Evolutionary conservation across 116 monocot species (phyloP), one percentile per base, ranked within the genome.

Genomic region (Posidonia oceanica): DNA sequence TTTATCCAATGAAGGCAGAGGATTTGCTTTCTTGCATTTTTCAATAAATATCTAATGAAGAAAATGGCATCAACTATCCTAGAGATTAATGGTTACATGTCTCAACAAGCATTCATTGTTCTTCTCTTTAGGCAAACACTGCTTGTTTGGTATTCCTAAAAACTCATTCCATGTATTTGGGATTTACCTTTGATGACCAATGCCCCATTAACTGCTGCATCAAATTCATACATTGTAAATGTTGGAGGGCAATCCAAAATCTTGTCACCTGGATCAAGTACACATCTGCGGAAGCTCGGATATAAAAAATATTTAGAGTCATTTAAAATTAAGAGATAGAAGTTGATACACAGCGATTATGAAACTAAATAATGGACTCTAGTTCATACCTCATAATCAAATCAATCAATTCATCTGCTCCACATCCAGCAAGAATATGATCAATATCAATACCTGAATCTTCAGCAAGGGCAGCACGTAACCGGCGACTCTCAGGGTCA

Each of bases 161-260:
- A 8, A 22, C 63, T 63, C 18, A 54, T 4, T 6, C 48, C 2
- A 14, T 15, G 36, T 14, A 29, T 52, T 23, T 54, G 5, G 14
- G n/a, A 44, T 39, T 21, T 78, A 98, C 97, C 97, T 66, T 93
- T 89, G 57, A 92, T 83, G 21, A 90, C 86, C 17, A 82, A 63
- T 60, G 97, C 97, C 12, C 89, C 93, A 83, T 98, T 98, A 4
- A 98, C 93, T 14, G 89, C 85, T 57, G 97, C 97, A 81, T 98
- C 97, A 83, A 98, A 98, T 75, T 89, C 97, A 84, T 98, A 98
- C 97, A 98, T 98, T 37, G 97, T 86, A 82, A 98, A 98, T 77
- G 97, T 98, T 68, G 97, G 97, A 70, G 97, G 97, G 54, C 97
- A 98, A 52, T 92, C 97, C 37, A 98, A 69, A 78, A 98, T 98